Base-by-base conservation (phyloP, 2,329 filamentous ascomycete genomes). In the Rasamsonia emersonii region DNA sequence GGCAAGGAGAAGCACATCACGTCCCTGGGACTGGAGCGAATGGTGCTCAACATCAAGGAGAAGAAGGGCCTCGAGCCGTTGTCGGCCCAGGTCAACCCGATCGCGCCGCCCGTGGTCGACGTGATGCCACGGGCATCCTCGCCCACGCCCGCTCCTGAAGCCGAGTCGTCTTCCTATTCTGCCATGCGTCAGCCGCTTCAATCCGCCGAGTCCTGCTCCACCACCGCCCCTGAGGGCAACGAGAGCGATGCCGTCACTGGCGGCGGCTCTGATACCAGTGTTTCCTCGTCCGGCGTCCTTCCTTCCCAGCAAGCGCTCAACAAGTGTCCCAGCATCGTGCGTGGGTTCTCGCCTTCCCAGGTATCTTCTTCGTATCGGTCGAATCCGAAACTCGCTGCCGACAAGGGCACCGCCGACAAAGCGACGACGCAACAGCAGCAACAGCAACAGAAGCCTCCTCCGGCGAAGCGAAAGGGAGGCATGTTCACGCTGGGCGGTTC, bases 1-100 rank as follows among this genome's bases (percentile, higher is more conserved):
- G 79, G 79, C 43, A 77, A 70, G 35, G 83, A 91, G 55, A 82
- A 84, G 51, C 88, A 94, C 62, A 89, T 95, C 45, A 93, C 86
- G n/a, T 86, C 89, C 5, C 75, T 85, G 50, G 84, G 91, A 48
- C 71, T 96, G 18, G 86, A 94, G 61, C 93, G 93, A 65, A 93
- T 96, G 75, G 85, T 95, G 24, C 77, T 83, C 35, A 86, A 81
- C 23, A 95, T 95, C 54, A 84, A 93, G 59, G 82, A 91, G 60
- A 86, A 84, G 61, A 77, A 78, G 58, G 71, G 72, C 27, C 67
- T 89, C 14, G 68, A 74, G 49, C 73, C 74, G 4, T 58, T 76
- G 21, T 62, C 70, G 29, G 57, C 67, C 17, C 30, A 58, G 59
- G 35, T 67, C 53, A 40, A 57, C 47, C 44, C 61, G 49, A 50